These are phyloP conservation scores for Metschnikowia chrysomelidarum DNA, from an alignment of 805 yeast genomes.

Conservation along the genomic window DNA sequence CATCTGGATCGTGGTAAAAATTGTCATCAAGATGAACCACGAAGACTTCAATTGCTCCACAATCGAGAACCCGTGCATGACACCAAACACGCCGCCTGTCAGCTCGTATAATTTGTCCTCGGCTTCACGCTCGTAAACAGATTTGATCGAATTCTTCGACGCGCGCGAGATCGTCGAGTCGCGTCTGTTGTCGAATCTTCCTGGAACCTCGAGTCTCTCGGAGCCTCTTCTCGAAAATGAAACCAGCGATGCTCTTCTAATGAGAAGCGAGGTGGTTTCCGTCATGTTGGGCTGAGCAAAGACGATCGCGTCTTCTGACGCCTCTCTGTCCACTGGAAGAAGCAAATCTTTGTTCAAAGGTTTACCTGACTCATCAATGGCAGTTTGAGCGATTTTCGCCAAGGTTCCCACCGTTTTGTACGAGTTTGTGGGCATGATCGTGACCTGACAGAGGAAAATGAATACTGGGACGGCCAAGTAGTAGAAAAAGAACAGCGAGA, in stretches of 20 bases:
- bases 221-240: constrained; percentile 22
- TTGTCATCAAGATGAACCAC: constrained; percentile 78
- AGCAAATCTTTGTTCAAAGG: constrained; percentile 49
- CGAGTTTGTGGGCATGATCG: constrained; percentile 76
- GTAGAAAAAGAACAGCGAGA: constrained; percentile 59
- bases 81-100: constrained; percentile 64
- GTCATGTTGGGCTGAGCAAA: constrained; percentile 35
- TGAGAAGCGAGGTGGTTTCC: constrained; percentile 41
- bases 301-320: constrained; percentile 24
- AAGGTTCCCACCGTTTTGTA: constrained; percentile 70
- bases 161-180: constrained; percentile 37
- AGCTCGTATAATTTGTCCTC: constrained; percentile 51
- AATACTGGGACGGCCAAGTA: constrained; percentile 78
- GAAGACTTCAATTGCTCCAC: constrained; percentile 52
- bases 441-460: constrained; percentile 67
- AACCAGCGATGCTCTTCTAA: constrained; percentile 30
- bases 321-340: constrained; percentile 36
- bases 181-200: constrained; percentile 22
- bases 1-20: constrained; percentile 86
- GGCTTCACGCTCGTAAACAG: constrained; percentile 65
- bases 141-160: constrained; percentile 45
- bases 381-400: constrained; percentile 69
- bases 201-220: constrained; percentile 2
- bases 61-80: constrained; percentile 63
- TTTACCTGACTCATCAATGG: constrained; percentile 67